Conservation (phyloP, 441 rosid genomes). For the Corymbia calophylla region DNA sequence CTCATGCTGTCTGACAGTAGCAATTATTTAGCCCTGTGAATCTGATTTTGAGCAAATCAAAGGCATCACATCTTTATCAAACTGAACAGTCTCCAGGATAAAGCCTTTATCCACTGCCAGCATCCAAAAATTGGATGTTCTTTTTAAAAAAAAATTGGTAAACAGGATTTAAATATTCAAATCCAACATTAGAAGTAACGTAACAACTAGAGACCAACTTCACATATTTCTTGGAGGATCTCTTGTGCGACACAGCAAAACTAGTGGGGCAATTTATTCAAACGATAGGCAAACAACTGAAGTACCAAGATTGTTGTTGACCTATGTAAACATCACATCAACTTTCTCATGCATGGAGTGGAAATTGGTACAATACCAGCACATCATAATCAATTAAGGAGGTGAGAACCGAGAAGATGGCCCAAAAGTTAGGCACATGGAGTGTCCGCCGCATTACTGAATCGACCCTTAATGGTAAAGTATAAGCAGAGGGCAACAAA, state of each 20-base stretch:
- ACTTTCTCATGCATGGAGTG: background rate
- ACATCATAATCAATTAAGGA: background rate
- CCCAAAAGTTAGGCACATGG: background rate
- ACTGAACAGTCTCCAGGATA: background rate
- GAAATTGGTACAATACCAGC: background rate
- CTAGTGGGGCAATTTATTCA: background rate
- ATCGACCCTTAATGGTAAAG: background rate
- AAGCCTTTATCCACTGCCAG: background rate
- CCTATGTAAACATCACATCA: background rate
- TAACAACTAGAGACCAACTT: background rate
- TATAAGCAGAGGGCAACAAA: background rate
- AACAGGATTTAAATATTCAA: background rate
- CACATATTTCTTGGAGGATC: background rate
- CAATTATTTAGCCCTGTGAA: background rate
- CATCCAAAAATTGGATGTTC: background rate
- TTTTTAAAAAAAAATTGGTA: background rate
- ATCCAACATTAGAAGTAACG: background rate
- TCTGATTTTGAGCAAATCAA: background rate
- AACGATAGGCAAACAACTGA: background rate
- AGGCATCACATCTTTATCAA: background rate
- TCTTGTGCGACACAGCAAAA: background rate
- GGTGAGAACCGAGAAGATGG: background rate
- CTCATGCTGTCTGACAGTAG: background rate
- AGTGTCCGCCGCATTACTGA: background rate
- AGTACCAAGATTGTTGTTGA: background rate